Evolutionary conservation across 2,329 filamentous ascomycete species (phyloP).

Genomic region (Chaetomium sp.): DNA sequence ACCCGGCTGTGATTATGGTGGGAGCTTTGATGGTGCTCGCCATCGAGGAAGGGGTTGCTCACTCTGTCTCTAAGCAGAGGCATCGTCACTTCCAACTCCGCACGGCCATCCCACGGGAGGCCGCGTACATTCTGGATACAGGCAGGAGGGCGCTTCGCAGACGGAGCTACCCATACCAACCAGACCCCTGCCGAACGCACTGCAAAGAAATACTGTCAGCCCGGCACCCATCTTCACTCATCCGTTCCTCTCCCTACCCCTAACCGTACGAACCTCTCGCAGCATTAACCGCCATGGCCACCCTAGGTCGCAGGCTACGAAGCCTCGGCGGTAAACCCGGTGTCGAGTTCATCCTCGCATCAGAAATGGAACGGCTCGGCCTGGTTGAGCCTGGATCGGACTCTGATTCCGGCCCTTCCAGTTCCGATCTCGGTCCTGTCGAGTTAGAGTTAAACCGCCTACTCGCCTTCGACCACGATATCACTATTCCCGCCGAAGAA

Average conservation of each 20-base stretch:
- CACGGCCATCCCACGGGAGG: neutral
- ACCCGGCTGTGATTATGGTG: neutral
- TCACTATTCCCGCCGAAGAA: neutral
- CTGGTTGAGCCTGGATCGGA: neutral
- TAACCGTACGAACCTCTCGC: neutral
- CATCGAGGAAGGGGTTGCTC: neutral
- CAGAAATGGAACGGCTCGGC: neutral
- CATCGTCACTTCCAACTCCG: neutral
- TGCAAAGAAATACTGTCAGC: neutral
- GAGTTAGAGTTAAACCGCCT: neutral
- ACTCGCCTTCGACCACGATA: neutral
- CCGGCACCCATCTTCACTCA: neutral
- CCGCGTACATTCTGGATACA: neutral
- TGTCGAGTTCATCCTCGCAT: neutral
- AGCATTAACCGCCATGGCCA: neutral
- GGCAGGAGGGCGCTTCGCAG: neutral
- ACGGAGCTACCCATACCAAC: neutral
- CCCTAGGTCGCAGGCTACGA: neutral
- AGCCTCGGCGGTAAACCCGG: neutral
- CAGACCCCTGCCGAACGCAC: neutral
- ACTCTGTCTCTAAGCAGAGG: neutral
- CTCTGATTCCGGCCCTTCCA: neutral
- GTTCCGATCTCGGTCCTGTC: neutral
- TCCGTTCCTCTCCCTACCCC: neutral
- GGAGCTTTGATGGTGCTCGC: neutral